These are phyloP conservation scores for Delitschia confertaspora DNA, from an alignment of 495 filamentous ascomycete genomes.

Conservation along the genomic window DNA sequence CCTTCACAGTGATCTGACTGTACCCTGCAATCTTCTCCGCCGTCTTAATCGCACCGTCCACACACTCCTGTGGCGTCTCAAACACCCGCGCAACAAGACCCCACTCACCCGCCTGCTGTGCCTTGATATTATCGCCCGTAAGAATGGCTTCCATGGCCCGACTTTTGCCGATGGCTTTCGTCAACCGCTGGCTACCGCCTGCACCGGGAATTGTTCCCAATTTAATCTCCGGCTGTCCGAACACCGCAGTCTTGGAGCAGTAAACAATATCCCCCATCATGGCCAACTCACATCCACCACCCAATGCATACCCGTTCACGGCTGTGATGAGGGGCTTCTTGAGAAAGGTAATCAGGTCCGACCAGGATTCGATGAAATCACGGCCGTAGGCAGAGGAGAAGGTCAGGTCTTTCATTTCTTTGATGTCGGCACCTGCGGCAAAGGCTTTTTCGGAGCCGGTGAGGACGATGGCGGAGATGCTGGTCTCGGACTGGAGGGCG, in stretches of 20 bases:
- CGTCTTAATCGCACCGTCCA: constrained; percentile 67
- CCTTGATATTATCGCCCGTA: constrained; percentile 73
- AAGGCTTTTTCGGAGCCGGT: constrained; percentile 85
- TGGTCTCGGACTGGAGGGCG: constrained; percentile 58
- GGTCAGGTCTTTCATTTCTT: constrained; percentile 89
- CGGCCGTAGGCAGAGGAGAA: constrained; percentile 75
- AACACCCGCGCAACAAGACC: constrained; percentile 79
- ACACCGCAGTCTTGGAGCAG: constrained; percentile 70
- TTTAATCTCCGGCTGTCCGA: constrained; percentile 95
- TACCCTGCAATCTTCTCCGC: constrained; percentile 83
- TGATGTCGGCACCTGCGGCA: constrained; percentile 95
- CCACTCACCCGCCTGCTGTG: constrained; percentile 78
- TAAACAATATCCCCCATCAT: constrained; percentile 95
- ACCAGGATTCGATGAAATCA: constrained; percentile 94
- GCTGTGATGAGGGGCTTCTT: constrained; percentile 91
- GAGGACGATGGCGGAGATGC: constrained; percentile 68
- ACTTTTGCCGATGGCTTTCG: constrained; percentile 76
- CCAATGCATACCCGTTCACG: constrained; percentile 87
- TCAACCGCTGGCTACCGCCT: constrained; percentile 84
- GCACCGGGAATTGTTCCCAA: constrained; percentile 87
- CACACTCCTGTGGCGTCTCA: constrained; percentile 68
- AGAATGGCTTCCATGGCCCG: constrained; percentile 91
- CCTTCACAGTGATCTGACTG: constrained; percentile 70
- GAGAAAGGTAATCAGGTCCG: constrained; percentile 63
- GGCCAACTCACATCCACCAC: constrained; percentile 94